Conservation (phyloP, 2,329 filamentous ascomycete species). For the Fusarium subglutinans region DNA sequence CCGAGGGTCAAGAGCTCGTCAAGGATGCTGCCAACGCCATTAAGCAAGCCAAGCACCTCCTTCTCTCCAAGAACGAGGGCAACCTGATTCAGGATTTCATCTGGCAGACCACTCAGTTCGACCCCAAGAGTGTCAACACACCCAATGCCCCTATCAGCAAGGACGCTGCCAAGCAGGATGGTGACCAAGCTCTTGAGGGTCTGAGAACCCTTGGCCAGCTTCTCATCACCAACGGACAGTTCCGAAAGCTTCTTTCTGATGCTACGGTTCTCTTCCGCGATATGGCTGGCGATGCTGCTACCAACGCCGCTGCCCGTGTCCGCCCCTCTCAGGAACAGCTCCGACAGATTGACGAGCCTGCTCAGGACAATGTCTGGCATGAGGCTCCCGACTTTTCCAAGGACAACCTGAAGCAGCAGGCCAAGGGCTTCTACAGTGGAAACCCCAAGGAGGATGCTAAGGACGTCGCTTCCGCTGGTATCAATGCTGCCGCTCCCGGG, state of each 20-base stretch:
- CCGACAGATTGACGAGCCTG: slow-evolving; percentile 80
- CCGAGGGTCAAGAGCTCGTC: slow-evolving; percentile 83
- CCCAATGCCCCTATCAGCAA: slow-evolving; percentile 78
- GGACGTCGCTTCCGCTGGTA: slow-evolving; percentile 67
- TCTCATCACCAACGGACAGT: slow-evolving; percentile 94
- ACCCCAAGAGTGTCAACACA: slow-evolving; percentile 66
- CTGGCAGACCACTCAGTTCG: slow-evolving; percentile 86
- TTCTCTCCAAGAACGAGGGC: slow-evolving; percentile 94
- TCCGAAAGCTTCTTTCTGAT: slow-evolving; percentile 82
- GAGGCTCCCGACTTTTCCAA: slow-evolving; percentile 81
- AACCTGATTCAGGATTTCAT: slow-evolving; percentile 97
- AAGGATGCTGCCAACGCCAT: slow-evolving; percentile 82
- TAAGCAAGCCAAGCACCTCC: slow-evolving; percentile 81
- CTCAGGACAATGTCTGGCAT: slow-evolving; percentile 93
- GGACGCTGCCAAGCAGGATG: slow-evolving; percentile 82
- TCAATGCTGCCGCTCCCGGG: slow-evolving; percentile 60
- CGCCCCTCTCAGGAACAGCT: slow-evolving; percentile 83
- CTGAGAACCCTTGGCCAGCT: slow-evolving; percentile 88
- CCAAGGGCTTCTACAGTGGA: slow-evolving; percentile 69
- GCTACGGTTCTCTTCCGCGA: slow-evolving; percentile 83
- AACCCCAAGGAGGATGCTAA: slow-evolving; percentile 66
- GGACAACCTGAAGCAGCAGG: slow-evolving; percentile 73
- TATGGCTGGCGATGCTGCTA: slow-evolving; percentile 89
- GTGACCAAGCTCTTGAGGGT: slow-evolving; percentile 83
- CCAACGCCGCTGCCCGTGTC: slow-evolving; percentile 77